Evolutionary conservation across 1,284 basidiomycete species (phyloP).

Genomic region (Trametes versicolor): DNA sequence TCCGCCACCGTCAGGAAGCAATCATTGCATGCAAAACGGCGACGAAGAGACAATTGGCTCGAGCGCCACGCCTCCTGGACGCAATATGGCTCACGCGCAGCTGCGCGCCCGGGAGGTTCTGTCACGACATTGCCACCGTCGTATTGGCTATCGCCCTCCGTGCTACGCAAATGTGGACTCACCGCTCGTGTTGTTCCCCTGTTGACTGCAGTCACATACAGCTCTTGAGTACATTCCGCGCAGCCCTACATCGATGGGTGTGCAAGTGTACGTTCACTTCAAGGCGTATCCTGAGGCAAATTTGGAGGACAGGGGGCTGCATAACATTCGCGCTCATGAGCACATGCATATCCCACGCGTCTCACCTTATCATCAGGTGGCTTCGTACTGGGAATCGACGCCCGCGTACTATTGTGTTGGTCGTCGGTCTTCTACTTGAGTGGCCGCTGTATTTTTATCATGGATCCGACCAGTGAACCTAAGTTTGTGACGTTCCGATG

Average conservation of each 20-base stretch:
- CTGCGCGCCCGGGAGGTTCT: slow-evolving; percentile 23
- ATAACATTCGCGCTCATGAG: slow-evolving; percentile 6
- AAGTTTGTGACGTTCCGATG: no score
- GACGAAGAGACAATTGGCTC: slow-evolving; percentile 30
- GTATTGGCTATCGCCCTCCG: slow-evolving; percentile 1
- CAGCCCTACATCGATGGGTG: slow-evolving; percentile 8
- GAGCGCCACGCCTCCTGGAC: slow-evolving; percentile 20
- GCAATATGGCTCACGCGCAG: slow-evolving; percentile 24
- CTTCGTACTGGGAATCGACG: slow-evolving; percentile 1
- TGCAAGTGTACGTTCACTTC: slow-evolving; percentile 1
- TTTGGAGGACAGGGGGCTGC: slow-evolving; percentile 22
- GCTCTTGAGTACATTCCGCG: not conserved
- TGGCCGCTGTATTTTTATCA: no score
- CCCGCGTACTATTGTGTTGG: slow-evolving; percentile 21
- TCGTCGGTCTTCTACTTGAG: no score
- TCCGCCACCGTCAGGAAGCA: slow-evolving; percentile 16
- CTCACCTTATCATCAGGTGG: slow-evolving; percentile 23
- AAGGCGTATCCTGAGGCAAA: slow-evolving; percentile 15
- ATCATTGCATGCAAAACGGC: slow-evolving; percentile 26
- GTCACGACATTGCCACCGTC: slow-evolving; percentile 20
- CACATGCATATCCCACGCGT: slow-evolving; percentile 8
- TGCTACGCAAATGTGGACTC: slow-evolving; percentile 18
- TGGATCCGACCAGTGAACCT: no score
- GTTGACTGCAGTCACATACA: slow-evolving; percentile 17
- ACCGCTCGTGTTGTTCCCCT: slow-evolving; percentile 13